Evolutionary conservation across 164 flowering plant genomes (phyloP).

Genomic region (Berberis thunbergii): DNA sequence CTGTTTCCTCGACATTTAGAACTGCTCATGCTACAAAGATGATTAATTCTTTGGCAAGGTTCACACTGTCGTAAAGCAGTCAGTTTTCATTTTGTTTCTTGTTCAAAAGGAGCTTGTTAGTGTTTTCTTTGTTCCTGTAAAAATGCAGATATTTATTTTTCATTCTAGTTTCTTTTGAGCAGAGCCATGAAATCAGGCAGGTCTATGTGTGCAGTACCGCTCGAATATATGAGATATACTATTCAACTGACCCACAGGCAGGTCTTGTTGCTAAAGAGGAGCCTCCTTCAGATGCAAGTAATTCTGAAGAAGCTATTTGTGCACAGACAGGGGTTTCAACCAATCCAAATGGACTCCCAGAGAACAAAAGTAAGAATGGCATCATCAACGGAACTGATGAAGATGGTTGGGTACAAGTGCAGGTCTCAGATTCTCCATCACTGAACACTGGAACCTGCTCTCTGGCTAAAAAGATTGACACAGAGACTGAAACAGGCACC

Average conservation of each 20-base stretch:
- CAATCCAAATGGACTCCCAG: slow-evolving; percentile 9
- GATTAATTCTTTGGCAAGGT: neutral
- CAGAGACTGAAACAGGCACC: slow-evolving; percentile 9
- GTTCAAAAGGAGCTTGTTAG: too few species aligned
- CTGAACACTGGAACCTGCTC: slow-evolving; percentile 11
- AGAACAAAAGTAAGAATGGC: slow-evolving; percentile 15
- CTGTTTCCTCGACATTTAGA: too few species aligned
- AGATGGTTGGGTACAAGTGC: slow-evolving; percentile 86
- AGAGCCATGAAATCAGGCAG: slow-evolving; percentile 55
- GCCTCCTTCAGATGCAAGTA: slow-evolving; percentile 16
- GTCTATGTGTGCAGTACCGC: slow-evolving; percentile 83
- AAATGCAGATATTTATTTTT: neutral
- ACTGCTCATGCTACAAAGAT: neutral
- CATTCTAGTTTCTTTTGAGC: slow-evolving; percentile 56
- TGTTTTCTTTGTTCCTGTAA: neutral
- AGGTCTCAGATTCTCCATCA: slow-evolving; percentile 28
- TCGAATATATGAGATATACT: slow-evolving; percentile 75
- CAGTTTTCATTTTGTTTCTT: too few species aligned
- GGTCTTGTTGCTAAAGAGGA: slow-evolving; percentile 44
- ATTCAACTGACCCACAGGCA: slow-evolving; percentile 29
- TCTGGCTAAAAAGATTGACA: slow-evolving; percentile 9
- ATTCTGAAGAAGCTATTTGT: slow-evolving; percentile 18
- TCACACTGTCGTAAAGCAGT: neutral
- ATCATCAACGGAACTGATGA: slow-evolving; percentile 28
- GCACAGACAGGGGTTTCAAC: slow-evolving; percentile 10